Percentiles rank a stretch among this genome's conserved stretches.
These are phyloP conservation scores for Clitopilus hobsonii DNA, from an alignment of 768 basidiomycete species.

Conservation along the genomic window DNA sequence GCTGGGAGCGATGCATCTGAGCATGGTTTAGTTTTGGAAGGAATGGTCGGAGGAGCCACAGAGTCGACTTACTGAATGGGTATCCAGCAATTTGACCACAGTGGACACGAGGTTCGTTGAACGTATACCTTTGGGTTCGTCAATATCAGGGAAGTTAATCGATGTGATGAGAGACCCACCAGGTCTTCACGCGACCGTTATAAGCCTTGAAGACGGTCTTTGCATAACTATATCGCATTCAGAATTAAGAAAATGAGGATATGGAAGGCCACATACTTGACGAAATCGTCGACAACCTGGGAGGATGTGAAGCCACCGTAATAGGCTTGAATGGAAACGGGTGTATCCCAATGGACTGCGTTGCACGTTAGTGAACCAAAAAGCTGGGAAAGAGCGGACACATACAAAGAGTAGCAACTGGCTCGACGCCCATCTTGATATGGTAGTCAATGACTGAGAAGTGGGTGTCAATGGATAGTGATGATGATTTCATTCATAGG, in stretches of 20 bases:
- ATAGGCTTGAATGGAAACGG: constrained; percentile 39
- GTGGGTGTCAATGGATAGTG: background rate
- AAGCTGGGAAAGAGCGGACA: constrained; percentile 2
- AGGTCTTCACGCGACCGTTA: constrained; percentile 44
- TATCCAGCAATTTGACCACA: constrained; percentile 31
- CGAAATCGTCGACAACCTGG: constrained; percentile 42
- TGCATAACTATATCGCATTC: constrained; percentile 38
- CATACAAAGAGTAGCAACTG: constrained; percentile 47
- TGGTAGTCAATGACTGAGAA: constrained; percentile 41
- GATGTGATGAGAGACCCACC: constrained; percentile 19
- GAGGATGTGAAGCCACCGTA: constrained; percentile 47
- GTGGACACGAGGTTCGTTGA: constrained; percentile 46
- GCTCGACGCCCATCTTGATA: constrained; percentile 32
- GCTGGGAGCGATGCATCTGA: constrained; percentile 35
- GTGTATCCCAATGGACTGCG: constrained; percentile 48
- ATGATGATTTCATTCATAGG: background rate
- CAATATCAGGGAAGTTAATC: background rate
- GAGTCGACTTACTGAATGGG: constrained; percentile 41
- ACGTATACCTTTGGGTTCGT: constrained; percentile 35
- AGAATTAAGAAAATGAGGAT: background rate
- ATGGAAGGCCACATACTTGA: constrained; percentile 26
- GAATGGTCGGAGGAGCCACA: background rate
- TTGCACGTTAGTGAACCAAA: too few relatives aligned
- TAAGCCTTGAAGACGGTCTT: constrained; percentile 44
- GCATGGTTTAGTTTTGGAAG: background rate